Evolutionary conservation across 1,139 yeast genomes (phyloP).

Genomic region (Debaryomycetaceae sp.): DNA sequence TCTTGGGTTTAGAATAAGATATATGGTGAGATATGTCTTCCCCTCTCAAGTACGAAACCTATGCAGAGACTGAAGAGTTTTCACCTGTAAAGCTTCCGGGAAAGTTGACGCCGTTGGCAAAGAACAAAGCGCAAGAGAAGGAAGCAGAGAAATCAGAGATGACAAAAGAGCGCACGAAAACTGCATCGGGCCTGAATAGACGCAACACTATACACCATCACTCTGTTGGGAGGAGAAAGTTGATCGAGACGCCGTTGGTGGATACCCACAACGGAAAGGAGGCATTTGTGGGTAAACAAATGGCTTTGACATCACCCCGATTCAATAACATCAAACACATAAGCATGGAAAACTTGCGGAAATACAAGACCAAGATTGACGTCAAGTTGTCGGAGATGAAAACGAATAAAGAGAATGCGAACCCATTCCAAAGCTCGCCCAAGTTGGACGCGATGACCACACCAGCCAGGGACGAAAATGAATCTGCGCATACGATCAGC

Average conservation of each 20-base stretch:
- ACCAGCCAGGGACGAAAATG: background rate
- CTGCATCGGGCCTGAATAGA: slow-evolving; percentile 31
- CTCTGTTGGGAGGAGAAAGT: slow-evolving; percentile 6
- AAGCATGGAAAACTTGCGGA: slow-evolving; percentile 15
- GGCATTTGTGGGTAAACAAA: slow-evolving; percentile 12
- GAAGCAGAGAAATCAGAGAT: slow-evolving; percentile 9
- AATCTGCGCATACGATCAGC: slow-evolving; percentile 1
- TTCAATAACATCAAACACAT: slow-evolving; percentile 14
- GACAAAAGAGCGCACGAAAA: slow-evolving; percentile 47
- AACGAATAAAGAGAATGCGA: slow-evolving; percentile 15
- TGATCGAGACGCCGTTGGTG: slow-evolving; percentile 13
- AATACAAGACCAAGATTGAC: slow-evolving; percentile 15
- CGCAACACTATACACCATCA: slow-evolving; percentile 24
- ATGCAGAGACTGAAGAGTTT: slow-evolving; percentile 8
- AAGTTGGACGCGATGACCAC: background rate
- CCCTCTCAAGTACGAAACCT: slow-evolving; percentile 7
- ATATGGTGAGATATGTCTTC: slow-evolving; percentile 7
- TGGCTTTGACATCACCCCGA: slow-evolving; percentile 40
- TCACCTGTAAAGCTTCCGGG: slow-evolving; percentile 11
- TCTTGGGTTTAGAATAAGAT: background rate
- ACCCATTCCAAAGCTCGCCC: slow-evolving; percentile 15
- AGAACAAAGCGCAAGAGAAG: background rate
- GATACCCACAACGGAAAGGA: slow-evolving; percentile 6
- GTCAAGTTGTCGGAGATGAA: slow-evolving; percentile 8
- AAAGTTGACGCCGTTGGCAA: slow-evolving; percentile 1